phyloP scores from a whole-genome alignment of 2,329 filamentous ascomycete genomes.

The Venturia oleaginea region DNA sequence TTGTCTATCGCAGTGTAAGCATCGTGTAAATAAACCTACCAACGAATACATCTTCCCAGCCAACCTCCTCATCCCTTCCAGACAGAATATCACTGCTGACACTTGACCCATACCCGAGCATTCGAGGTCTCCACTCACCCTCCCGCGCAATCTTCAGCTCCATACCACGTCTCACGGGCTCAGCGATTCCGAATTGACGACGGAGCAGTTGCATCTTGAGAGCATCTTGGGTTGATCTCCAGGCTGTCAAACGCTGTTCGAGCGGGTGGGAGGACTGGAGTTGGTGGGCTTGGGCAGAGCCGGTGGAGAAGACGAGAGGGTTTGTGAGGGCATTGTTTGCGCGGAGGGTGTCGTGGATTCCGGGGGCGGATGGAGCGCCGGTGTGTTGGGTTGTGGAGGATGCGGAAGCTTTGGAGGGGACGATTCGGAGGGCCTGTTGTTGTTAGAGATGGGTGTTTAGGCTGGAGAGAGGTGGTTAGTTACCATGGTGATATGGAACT shows the following conservation, averaged over 20 bases:
- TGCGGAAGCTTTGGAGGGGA: constrained; percentile 60
- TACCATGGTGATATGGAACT: background rate
- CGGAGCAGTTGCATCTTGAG: constrained; percentile 84
- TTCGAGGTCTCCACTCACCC: constrained; percentile 70
- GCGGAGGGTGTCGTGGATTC: constrained; percentile 88
- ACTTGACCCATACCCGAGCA: constrained; percentile 57
- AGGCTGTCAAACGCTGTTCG: constrained; percentile 78
- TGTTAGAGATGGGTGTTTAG: constrained; percentile 7
- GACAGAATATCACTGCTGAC: constrained; percentile 85
- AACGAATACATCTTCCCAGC: constrained; percentile 85
- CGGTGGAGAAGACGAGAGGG: constrained; percentile 32
- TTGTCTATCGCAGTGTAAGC: background rate
- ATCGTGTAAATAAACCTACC: constrained; percentile 47
- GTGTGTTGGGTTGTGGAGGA: constrained; percentile 47
- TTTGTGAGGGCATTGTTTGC: constrained; percentile 58
- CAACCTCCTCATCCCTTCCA: constrained; percentile 66
- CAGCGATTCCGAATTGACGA: constrained; percentile 81
- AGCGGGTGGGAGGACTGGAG: constrained; percentile 76
- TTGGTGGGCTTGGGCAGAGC: constrained; percentile 24
- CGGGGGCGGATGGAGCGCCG: constrained; percentile 81
- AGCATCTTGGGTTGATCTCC: constrained; percentile 80
- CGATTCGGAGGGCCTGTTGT: constrained; percentile 80
- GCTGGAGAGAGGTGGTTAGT: background rate
- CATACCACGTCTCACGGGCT: constrained; percentile 89
- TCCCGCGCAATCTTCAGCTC: constrained; percentile 80